Evolutionary conservation across 176 grass and related monocot genomes (phyloP).

Genomic region (Phragmites australis): DNA sequence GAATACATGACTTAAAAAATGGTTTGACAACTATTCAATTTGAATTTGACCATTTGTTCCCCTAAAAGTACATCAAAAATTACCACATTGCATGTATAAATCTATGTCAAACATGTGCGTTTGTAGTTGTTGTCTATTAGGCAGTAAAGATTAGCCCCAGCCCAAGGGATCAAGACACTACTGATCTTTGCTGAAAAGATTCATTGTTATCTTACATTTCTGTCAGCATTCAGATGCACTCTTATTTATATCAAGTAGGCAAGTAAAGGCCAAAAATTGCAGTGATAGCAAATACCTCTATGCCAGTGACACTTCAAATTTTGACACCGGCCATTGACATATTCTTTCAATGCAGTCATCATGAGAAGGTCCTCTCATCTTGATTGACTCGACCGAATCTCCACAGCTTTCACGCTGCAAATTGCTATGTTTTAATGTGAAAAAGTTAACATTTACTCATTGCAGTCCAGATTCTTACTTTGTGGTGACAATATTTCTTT

Average conservation of each 20-base stretch:
- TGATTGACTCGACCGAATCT: slow-evolving; percentile 50
- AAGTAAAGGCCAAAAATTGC: neutral
- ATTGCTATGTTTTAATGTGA: slow-evolving; percentile 25
- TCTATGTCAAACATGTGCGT: neutral
- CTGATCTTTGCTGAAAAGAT: slow-evolving; percentile 15
- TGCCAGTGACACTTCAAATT: slow-evolving; percentile 53
- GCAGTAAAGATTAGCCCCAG: neutral
- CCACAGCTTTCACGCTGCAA: slow-evolving; percentile 60
- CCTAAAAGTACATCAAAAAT: neutral
- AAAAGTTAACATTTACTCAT: slow-evolving; percentile 24
- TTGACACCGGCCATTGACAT: slow-evolving; percentile 35
- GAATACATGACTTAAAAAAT: neutral
- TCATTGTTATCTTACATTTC: slow-evolving; percentile 22
- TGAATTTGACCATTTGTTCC: neutral
- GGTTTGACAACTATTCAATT: neutral
- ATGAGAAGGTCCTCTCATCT: slow-evolving; percentile 47
- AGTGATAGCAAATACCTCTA: slow-evolving; percentile 57
- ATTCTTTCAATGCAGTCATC: slow-evolving; percentile 47
- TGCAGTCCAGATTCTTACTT: slow-evolving; percentile 42
- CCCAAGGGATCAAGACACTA: slow-evolving; percentile 1
- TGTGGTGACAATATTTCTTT: slow-evolving; percentile 42
- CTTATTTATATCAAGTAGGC: neutral
- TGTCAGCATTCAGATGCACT: neutral
- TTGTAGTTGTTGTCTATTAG: neutral
- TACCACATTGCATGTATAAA: neutral